Conservation (phyloP, 768 basidiomycete species). For the Chalciporus sphaerocephalus region DNA sequence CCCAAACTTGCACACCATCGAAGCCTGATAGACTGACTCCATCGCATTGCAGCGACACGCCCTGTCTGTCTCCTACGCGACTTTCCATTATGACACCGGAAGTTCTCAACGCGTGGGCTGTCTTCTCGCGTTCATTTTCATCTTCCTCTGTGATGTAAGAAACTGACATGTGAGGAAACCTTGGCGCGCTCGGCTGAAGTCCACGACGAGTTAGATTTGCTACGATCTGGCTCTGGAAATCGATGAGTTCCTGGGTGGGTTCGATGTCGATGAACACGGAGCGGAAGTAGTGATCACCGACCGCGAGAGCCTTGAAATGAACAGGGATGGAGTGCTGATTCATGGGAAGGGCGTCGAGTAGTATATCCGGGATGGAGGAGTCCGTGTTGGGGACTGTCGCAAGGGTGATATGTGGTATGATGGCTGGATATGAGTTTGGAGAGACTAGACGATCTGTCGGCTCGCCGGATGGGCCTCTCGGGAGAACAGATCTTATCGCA, state of each 20-base stretch:
- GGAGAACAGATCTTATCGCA: constrained; percentile 48
- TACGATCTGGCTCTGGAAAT: constrained; percentile 48
- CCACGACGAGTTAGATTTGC: constrained; percentile 29
- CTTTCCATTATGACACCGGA: constrained; percentile 30
- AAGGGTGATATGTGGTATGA: constrained; percentile 72
- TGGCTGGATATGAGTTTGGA: constrained; percentile 50
- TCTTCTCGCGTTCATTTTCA: constrained; percentile 46
- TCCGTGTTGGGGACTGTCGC: constrained; percentile 35
- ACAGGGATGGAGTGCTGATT: constrained; percentile 35
- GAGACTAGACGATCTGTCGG: constrained; percentile 15
- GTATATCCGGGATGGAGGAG: constrained; percentile 9
- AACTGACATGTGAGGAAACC: constrained; percentile 69
- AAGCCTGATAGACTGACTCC: constrained; percentile 41
- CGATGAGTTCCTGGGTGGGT: constrained; percentile 41
- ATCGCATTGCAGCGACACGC: constrained; percentile 24
- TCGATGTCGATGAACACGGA: constrained; percentile 59
- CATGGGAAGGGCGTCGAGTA: constrained; percentile 39
- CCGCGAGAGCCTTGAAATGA: constrained; percentile 50
- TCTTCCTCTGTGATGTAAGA: constrained; percentile 72
- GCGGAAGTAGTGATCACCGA: constrained; percentile 63
- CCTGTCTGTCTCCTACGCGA: constrained; percentile 23
- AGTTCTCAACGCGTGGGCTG: constrained; percentile 40
- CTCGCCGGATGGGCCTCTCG: constrained; percentile 20
- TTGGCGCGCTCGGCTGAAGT: constrained; percentile 46
- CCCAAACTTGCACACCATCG: constrained; percentile 51